Base-by-base conservation (phyloP, 352 stramenopile species). In the Aphanomyces invadans region DNA sequence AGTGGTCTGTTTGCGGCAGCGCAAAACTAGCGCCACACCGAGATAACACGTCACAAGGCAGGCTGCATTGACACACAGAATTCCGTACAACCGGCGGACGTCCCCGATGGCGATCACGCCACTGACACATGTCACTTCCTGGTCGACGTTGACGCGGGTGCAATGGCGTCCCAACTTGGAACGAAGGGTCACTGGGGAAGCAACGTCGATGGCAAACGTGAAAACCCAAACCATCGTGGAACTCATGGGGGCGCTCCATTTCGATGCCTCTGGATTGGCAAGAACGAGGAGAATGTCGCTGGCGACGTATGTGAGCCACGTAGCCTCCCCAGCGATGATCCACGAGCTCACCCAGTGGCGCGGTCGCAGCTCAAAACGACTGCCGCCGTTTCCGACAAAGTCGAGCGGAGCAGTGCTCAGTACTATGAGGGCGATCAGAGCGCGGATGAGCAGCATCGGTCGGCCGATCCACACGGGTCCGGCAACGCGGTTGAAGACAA, bases 281-380 rank as follows among this genome's bases (percentile, higher is more conserved):
- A n/a, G n/a, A 29, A 63, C 21, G 28, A 63, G 5, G 1, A 49
- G 25, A 63, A 63, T 4, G 42, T 63, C 55, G 5, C 5, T 63
- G 36, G 25, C 17, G 36, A 63, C 55, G 31, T 49, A 63, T 17
- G 55, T 49, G 17, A 63, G 21, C 55, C 55, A 63, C 36, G 28
- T 52, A 25, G 55, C 26, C 25, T 63, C 55, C 23, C 36, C 32
- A 2, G 55, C 25, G 9, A 49, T 29, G 21, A 63, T 19, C 1
- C 45, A 17, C n/a, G 55, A 51, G 11, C 12, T 32, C n/a, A 52
- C 17, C 19, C 21, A 48, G 1, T 25, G 55, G 26, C 2, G 9
- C 7, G 29, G 55, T 11, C 23, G 26, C 1, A 2, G 23, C 36
- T 4, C 25, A 33, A 52, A 63, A 48, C 26, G 23, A 7, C 5